Conservation (phyloP, 2,329 filamentous ascomycete genomes). For the Talaromyces piceae region DNA sequence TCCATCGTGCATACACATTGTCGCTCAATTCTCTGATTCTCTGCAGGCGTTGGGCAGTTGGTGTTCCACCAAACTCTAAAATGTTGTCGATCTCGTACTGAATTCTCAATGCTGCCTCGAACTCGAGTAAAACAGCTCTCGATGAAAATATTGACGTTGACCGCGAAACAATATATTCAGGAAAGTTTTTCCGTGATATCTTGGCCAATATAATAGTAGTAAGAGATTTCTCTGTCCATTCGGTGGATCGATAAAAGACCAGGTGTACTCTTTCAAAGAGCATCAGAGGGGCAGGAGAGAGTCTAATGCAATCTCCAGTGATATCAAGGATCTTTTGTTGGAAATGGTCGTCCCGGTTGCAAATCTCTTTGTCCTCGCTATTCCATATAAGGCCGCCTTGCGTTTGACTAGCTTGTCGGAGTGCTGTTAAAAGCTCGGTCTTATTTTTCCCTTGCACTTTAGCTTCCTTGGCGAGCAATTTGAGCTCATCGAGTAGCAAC, state of each 20-base stretch:
- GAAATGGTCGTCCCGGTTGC: slow-evolving; percentile 67
- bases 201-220: slow-evolving; percentile 92
- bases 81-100: slow-evolving; percentile 76
- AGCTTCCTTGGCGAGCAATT: slow-evolving; percentile 71
- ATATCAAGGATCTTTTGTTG: slow-evolving; percentile 67
- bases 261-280: slow-evolving; percentile 92
- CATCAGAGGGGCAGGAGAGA: slow-evolving; percentile 64
- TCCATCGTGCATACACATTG: slow-evolving; percentile 74
- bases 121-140: slow-evolving; percentile 69
- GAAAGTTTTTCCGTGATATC: slow-evolving; percentile 80
- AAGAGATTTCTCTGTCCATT: slow-evolving; percentile 95
- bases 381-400: slow-evolving; percentile 67
- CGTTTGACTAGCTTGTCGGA: slow-evolving; percentile 64
- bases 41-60: slow-evolving; percentile 57
- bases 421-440: slow-evolving; percentile 63
- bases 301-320: slow-evolving; percentile 75
- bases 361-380: slow-evolving; percentile 34
- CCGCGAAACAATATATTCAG: slow-evolving; percentile 80
- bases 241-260: slow-evolving; percentile 90
- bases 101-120: slow-evolving; percentile 74
- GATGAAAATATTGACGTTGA: slow-evolving; percentile 83
- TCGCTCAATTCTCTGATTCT: slow-evolving; percentile 66
- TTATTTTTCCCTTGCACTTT: slow-evolving; percentile 88
- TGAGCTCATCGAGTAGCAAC: slow-evolving; percentile 81
- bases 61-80: slow-evolving; percentile 69